A percentile compares a stretch with the other conserved stretches of the same genome.
These are phyloP conservation scores for Diaporthe ilicicola DNA, from an alignment of 2,329 filamentous ascomycete species.

Conservation along the genomic window DNA sequence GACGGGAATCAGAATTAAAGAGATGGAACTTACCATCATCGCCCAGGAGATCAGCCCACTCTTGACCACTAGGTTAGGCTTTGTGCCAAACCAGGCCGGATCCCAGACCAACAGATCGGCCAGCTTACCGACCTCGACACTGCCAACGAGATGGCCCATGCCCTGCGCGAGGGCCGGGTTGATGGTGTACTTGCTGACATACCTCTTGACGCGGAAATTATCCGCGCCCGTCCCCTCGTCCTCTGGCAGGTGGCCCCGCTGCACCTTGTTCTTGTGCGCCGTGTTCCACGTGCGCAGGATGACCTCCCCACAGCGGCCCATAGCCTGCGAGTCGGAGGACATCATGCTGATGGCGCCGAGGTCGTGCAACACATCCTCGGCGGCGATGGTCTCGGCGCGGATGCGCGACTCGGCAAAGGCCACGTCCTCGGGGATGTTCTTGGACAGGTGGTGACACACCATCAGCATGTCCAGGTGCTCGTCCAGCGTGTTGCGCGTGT, in stretches of 20 bases:
- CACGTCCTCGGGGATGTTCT: constrained; percentile 94
- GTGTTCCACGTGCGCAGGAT: constrained; percentile 95
- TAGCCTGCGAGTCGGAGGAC: constrained; percentile 93
- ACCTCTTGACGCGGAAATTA: constrained; percentile 91
- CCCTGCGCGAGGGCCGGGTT: constrained; percentile 93
- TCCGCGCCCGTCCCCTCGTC: constrained; percentile 83
- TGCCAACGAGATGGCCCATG: constrained; percentile 86
- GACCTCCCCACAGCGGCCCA: constrained; percentile 96
- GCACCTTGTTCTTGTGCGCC: constrained; percentile 93
- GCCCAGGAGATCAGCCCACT: constrained; percentile 84
- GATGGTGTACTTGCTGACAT: constrained; percentile 95
- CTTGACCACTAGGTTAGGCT: constrained; percentile 84
- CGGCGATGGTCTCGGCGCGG: constrained; percentile 93
- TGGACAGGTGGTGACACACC: constrained; percentile 94
- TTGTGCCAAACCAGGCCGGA: constrained; percentile 84
- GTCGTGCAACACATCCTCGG: constrained; percentile 95
- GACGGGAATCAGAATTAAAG: background rate
- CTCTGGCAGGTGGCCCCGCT: constrained; percentile 79
- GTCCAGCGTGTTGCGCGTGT: constrained; percentile 90
- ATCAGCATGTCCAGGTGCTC: constrained; percentile 98
- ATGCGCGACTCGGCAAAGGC: constrained; percentile 96
- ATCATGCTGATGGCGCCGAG: constrained; percentile 98
- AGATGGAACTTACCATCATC: constrained; percentile 73
- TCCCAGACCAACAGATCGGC: constrained; percentile 92
- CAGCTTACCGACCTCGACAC: constrained; percentile 86